These are phyloP conservation scores for Pseudoscleropodium purum DNA, from an alignment of 225 moss, liverwort and hornwort genomes.

Conservation along the genomic window DNA sequence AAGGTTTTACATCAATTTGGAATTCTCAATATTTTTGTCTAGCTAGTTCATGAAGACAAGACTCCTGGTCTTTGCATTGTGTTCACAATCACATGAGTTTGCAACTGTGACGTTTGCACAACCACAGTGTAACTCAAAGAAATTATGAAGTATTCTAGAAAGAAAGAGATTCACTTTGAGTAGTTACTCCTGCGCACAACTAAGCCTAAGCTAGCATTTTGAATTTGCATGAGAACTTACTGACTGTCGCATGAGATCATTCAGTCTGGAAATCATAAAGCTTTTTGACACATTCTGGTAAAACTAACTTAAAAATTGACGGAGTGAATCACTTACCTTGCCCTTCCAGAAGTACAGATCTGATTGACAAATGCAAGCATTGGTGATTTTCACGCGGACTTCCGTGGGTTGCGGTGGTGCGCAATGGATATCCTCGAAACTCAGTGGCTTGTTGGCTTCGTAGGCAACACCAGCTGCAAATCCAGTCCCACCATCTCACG, in stretches of 20 bases:
- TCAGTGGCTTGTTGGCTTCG: constrained; percentile 32
- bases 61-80: not conserved
- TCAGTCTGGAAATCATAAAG: not conserved
- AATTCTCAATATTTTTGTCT: not conserved
- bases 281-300: no score
- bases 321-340: not conserved
- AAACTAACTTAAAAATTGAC: not conserved
- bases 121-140: no score
- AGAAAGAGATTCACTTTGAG: no score
- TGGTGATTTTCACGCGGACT: constrained; percentile 41
- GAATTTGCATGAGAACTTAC: not conserved
- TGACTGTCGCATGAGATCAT: not conserved
- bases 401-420: constrained; percentile 39
- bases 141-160: not conserved
- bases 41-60: not conserved
- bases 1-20: not conserved
- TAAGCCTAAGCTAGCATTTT: not conserved
- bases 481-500: not conserved
- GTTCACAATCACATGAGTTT: not conserved
- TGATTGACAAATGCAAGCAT: constrained; percentile 41
- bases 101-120: not conserved
- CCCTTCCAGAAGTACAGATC: constrained; percentile 59
- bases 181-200: not conserved
- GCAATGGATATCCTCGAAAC: constrained; percentile 39
- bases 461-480: constrained; percentile 44